phyloP scores from a whole-genome alignment of 129 eudicot genomes.

The Helichrysum umbraculigerum region DNA sequence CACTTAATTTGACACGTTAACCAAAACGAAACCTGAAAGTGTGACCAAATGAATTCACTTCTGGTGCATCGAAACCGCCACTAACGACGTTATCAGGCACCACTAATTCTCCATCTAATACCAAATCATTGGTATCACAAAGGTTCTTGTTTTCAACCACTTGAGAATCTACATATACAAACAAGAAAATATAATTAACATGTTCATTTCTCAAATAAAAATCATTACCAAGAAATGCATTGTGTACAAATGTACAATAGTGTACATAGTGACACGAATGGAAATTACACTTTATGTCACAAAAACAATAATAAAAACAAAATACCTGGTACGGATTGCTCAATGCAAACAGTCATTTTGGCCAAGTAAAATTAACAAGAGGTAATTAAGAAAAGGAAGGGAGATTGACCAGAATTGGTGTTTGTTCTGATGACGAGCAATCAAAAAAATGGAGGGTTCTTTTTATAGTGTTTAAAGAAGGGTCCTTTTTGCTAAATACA shows the following conservation, averaged over 20 bases:
- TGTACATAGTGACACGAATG: neutral
- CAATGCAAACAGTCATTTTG: conserved; percentile 65
- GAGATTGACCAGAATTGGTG: conserved; percentile 9
- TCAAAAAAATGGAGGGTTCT: conserved; percentile 13
- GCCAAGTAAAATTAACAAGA: neutral
- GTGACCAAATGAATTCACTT: conserved; percentile 76
- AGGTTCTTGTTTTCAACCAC: conserved; percentile 46
- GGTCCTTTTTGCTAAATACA: conserved; percentile 53
- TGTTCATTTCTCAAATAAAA: neutral
- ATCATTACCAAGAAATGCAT: neutral
- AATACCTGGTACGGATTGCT: conserved; percentile 58
- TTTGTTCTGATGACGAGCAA: conserved; percentile 16
- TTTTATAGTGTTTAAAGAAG: conserved; percentile 39
- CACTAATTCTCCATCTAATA: conserved; percentile 63
- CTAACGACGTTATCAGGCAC: conserved; percentile 34
- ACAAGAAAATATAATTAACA: neutral
- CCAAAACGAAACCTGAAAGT: neutral
- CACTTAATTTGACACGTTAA: neutral
- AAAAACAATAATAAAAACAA: no score
- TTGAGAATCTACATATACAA: conserved; percentile 29
- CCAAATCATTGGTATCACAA: conserved; percentile 43
- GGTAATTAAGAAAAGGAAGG: neutral
- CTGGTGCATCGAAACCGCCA: conserved; percentile 71
- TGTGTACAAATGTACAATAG: no score
- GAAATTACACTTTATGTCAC: neutral